Conservation (phyloP, 2,329 filamentous ascomycete genomes). For the Daldinia sp. region DNA sequence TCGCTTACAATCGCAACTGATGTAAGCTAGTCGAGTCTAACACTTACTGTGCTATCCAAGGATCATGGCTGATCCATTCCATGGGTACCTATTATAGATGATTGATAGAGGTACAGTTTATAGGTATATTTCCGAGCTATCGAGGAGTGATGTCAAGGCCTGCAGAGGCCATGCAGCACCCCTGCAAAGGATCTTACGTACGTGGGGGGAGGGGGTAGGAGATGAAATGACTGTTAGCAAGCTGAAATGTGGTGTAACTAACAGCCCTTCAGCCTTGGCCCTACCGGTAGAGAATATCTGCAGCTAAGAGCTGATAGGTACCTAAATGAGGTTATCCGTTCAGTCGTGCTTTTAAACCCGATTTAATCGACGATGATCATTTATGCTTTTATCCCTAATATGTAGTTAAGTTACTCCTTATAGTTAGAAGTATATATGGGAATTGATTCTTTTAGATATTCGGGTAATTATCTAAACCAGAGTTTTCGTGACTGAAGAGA, state of each 20-base stretch:
- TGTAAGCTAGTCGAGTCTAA: background rate
- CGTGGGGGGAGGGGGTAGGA: background rate
- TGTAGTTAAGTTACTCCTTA: no score
- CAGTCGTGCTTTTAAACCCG: background rate
- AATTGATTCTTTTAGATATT: background rate
- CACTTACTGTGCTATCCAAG: slow-evolving; percentile 6
- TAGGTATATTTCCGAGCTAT: background rate
- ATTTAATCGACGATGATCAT: no score
- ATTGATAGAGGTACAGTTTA: background rate
- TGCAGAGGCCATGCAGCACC: background rate
- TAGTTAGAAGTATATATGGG: background rate
- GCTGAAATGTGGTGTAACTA: background rate
- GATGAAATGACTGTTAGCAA: background rate
- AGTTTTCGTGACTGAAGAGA: background rate
- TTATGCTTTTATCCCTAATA: no score
- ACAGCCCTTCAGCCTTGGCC: background rate
- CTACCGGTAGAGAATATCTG: slow-evolving; percentile 2
- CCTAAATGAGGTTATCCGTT: background rate
- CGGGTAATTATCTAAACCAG: background rate
- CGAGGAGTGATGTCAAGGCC: background rate
- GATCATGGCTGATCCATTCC: slow-evolving; percentile 3
- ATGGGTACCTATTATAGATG: slow-evolving; percentile 6
- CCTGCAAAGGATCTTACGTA: slow-evolving; percentile 1
- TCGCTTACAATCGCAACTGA: slow-evolving; percentile 4
- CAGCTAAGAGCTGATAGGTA: background rate